Conservation (phyloP, 2,329 filamentous ascomycete genomes). For the Fusarium sacchari region DNA sequence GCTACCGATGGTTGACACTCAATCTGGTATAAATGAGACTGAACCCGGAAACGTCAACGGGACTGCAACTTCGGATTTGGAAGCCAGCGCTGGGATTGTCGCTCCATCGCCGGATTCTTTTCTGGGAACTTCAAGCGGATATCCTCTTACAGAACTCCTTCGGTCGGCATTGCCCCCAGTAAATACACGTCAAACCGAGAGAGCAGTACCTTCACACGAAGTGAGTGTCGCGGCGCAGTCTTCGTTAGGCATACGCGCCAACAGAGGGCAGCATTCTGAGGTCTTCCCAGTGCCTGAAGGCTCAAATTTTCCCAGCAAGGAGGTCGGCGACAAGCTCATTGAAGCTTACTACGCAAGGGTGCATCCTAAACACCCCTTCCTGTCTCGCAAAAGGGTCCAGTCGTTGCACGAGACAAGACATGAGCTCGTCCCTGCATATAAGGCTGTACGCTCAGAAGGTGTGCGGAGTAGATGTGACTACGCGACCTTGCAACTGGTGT, state of each 20-base stretch:
- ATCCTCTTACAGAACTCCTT: not conserved
- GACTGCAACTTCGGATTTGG: not conserved
- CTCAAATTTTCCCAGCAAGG: not conserved
- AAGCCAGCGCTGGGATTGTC: constrained; percentile 3
- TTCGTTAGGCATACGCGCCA: not conserved
- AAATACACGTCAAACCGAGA: not conserved
- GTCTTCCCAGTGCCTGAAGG: fast-evolving
- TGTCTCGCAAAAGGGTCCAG: not conserved
- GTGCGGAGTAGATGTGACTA: not conserved
- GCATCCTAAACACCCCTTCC: constrained; percentile 1
- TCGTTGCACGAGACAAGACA: not conserved
- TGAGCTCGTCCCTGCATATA: not conserved
- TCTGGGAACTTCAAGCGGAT: not conserved
- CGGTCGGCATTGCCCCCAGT: not conserved
- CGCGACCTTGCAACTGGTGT: not conserved
- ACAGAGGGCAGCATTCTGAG: fast-evolving
- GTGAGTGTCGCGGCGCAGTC: not conserved
- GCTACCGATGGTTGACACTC: not conserved
- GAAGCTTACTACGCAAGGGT: not conserved
- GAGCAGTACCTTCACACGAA: not conserved
- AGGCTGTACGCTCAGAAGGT: fast-evolving
- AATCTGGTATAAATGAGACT: not conserved
- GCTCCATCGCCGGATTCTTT: not conserved
- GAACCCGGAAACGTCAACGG: not conserved
- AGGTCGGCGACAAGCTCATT: not conserved